Evolutionary conservation across 768 basidiomycete species (phyloP).

Genomic region (Amanita pallidorosea): DNA sequence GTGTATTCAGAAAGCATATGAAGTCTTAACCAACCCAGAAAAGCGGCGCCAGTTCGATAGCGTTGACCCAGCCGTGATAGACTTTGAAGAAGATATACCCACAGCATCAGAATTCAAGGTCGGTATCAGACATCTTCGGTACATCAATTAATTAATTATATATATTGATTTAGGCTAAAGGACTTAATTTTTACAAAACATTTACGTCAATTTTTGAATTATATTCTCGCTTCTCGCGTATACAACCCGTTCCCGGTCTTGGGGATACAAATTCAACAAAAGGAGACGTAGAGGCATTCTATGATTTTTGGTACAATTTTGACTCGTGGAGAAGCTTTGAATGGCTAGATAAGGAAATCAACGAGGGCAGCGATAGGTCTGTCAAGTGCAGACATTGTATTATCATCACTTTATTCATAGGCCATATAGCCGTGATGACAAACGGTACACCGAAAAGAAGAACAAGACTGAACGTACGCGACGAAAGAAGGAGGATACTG

Average conservation of each 20-base stretch:
- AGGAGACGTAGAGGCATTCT: conserved; percentile 82
- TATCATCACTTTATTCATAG: neutral
- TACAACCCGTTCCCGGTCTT: conserved; percentile 73
- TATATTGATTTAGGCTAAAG: conserved; percentile 26
- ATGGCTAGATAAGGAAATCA: conserved; percentile 96
- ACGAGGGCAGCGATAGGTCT: conserved; percentile 92
- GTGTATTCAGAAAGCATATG: conserved; percentile 98
- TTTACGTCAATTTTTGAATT: conserved; percentile 81
- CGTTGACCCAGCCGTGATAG: conserved; percentile 71
- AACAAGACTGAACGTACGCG: conserved; percentile 96
- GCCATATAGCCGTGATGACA: conserved; percentile 78
- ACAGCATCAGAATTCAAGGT: conserved; percentile 50
- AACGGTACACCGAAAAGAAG: conserved; percentile 98
- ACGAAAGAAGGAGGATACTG: conserved; percentile 95
- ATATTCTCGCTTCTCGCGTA: conserved; percentile 87
- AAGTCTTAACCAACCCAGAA: conserved; percentile 80
- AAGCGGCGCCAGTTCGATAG: conserved; percentile 94
- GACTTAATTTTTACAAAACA: conserved; percentile 57
- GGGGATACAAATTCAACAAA: conserved; percentile 66
- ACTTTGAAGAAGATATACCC: conserved; percentile 72
- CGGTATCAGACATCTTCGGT: neutral
- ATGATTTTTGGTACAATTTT: conserved; percentile 99
- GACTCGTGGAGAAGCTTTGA: conserved; percentile 98
- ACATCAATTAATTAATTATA: neutral
- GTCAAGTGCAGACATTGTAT: conserved; percentile 14